phyloP scores from a whole-genome alignment of 176 grass and related monocot genomes.

The Oryza glumipatula region DNA sequence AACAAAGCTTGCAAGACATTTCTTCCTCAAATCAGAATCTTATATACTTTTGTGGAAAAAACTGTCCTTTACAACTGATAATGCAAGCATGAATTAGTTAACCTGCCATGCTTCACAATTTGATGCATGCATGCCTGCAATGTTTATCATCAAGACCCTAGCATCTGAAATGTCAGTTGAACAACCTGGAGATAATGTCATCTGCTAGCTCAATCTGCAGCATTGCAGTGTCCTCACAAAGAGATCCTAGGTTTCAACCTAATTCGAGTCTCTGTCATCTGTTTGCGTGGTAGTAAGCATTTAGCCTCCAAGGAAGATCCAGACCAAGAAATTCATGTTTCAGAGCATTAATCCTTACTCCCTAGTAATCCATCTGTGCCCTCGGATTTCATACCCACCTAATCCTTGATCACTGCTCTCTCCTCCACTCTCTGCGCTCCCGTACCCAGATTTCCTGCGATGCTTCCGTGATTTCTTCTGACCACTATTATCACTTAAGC shows the following conservation, averaged over 20 bases:
- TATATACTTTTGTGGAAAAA: constrained; percentile 3
- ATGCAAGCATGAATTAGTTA: background rate
- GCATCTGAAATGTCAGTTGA: constrained; percentile 30
- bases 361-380: constrained; percentile 75
- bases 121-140: constrained; percentile 5
- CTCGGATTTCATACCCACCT: constrained; percentile 64
- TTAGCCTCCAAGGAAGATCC: constrained; percentile 6
- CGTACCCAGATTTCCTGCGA: constrained; percentile 56
- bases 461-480: constrained; percentile 54
- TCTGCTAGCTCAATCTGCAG: background rate
- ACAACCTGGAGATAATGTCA: background rate
- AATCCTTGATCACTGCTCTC: constrained; percentile 67
- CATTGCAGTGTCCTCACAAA: background rate
- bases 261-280: background rate
- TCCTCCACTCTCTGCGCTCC: constrained; percentile 53
- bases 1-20: background rate
- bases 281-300: background rate
- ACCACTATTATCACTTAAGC: constrained; percentile 69
- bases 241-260: background rate
- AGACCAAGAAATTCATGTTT: background rate
- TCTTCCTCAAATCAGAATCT: background rate
- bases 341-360: constrained; percentile 43
- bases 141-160: background rate
- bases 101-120: background rate
- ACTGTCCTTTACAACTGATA: constrained; percentile 28